Evolutionary conservation across 176 grass and related monocot species (phyloP), one percentile per base, ranked within the genome.

Genomic region (Eragrostis nindensis): DNA sequence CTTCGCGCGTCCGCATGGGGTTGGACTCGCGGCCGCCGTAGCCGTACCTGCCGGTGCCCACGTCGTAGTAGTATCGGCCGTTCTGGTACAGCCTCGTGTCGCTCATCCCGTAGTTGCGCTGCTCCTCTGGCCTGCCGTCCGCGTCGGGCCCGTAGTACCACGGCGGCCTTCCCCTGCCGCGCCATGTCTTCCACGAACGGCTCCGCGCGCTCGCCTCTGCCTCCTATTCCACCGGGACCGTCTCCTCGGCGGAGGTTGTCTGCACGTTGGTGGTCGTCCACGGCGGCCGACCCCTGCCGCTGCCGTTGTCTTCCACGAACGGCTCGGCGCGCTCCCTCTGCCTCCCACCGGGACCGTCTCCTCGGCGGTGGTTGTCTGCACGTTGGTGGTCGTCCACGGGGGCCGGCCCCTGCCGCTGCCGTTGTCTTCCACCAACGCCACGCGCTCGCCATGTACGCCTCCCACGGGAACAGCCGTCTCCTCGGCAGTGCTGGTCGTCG

Each of bases 81-180:
- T 82, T 89, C 87, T 89, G 71, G 87, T 85, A 81, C 77, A 77
- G 29, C 87, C 82, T 76, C 56, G 87, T 85, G 87, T 89, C 87
- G 77, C 82, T 89, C 87, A 89, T 89, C 65, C 82, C 87, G 82
- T 76, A 85, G 87, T 57, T 7, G 62, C 7, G 69, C 71, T n/a
- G 25, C 26, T 39, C 38, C 67, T 8, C 59, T 59, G 50, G 39
- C 69, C 68, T 25, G 73, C 74, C 49, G 59, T 44, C 68, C 21
- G 73, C 10, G 74, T 55, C 60, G 44, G n/a, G 12, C 56, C 74
- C 62, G 74, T 62, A 66, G 81, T 84, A 74, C 49, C 61, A 68
- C 50, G 29, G 42, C 62, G 80, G 42, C 42, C 42, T 2, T 1
- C 42, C 42, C 42, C 42, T 44, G 5, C 42, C 42, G 42, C 42